Base-by-base conservation (phyloP, 805 yeast species). In the Teunomyces funiuensis region DNA sequence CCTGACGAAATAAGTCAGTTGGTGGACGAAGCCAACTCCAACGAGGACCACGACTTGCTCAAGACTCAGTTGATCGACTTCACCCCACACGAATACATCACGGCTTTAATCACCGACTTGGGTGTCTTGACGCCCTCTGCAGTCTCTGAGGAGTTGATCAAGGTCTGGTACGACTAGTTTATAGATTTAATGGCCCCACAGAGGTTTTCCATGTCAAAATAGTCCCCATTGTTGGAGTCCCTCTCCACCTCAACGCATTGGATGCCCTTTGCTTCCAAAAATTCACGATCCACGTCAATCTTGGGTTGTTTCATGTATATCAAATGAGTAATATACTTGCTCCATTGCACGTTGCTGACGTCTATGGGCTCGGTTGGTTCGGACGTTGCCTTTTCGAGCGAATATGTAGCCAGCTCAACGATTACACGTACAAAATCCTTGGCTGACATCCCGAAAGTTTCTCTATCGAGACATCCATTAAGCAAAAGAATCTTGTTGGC, bases 111-210 rank as follows among this genome's bases (percentile, higher is more conserved):
- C 45, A 91, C 99, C 3, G 99, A 93, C 61, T 72, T 93, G 49
- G 99, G 99, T 13, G 97, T 93, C 1, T 74, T 93, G 51, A 93
- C 99, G 5, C 97, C 99, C 9, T 85, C 96, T 45, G 98, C 98
- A 0, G 99, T 93, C 15, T 85, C 96, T n/a, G 99, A 93, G 62
- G 99, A 93, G 66, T 76, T 93, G 63, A 93, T 93, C 61, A 93
- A 93, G 66, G 88, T 93, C 81, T 93, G 97, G 97, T 90, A 89
- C 57, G 97, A 90, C 63, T 90, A 61, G 61, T 10, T 27, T n/a
- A 28, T 28, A 16, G 30, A 37, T 37, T 19, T 37, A 37, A 28
- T 19, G n/a, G 33, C 28, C 11, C 37, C 18, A 16, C 33, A 18
- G 33, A 42, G 61, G 41, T 72, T 79, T 2, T 52, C 52, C 40